Conservation (phyloP, 805 yeast species). For the Pichia paraexigua region DNA sequence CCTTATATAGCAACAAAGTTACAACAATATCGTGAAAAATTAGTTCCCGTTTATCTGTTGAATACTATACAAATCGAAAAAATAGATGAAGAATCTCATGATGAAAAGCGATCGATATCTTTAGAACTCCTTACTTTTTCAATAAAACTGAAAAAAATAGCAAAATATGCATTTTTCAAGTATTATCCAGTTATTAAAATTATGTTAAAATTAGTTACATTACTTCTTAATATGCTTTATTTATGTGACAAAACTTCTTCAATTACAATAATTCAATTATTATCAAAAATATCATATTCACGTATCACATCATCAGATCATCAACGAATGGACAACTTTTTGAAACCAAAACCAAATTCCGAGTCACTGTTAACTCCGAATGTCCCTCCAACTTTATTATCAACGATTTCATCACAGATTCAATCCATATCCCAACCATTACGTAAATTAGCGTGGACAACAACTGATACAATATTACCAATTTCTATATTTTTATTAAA, state of each 20-base stretch:
- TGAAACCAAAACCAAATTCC: background rate
- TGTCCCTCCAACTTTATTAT: constrained; percentile 5
- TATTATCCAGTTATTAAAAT: constrained; percentile 55
- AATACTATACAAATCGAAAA: constrained; percentile 15
- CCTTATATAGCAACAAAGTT: constrained; percentile 67
- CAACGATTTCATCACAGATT: background rate
- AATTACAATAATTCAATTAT: constrained; percentile 51
- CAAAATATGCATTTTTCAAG: constrained; percentile 38
- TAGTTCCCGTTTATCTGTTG: constrained; percentile 52
- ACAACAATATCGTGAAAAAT: constrained; percentile 52
- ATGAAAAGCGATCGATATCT: background rate
- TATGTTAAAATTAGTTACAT: constrained; percentile 37
- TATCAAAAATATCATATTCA: constrained; percentile 58
- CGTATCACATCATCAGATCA: constrained; percentile 49
- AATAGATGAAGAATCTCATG: background rate
- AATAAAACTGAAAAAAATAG: background rate
- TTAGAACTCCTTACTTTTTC: background rate
- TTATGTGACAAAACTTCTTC: constrained; percentile 60
- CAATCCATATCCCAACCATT: constrained; percentile 15
- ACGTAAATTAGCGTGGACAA: constrained; percentile 19
- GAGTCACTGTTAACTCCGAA: background rate
- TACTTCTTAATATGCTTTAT: constrained; percentile 54
- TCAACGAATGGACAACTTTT: constrained; percentile 27
- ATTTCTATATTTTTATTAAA: constrained; percentile 73
- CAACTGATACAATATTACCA: constrained; percentile 52